Evolutionary conservation across 495 filamentous ascomycete genomes (phyloP).

Genomic region (Pseudomonodictys pantanalensis): DNA sequence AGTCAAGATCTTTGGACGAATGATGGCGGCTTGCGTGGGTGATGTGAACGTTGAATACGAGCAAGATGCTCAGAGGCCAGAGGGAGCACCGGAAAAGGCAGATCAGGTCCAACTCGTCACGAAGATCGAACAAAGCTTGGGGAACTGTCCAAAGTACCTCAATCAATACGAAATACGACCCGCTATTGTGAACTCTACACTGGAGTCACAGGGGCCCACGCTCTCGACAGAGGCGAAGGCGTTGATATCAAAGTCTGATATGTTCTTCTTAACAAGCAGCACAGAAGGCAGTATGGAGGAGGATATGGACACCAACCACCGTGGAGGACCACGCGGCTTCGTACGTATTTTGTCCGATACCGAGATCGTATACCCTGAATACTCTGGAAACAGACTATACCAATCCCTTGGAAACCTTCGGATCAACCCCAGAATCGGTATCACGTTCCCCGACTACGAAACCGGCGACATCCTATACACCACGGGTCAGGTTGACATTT

Average conservation of each 20-base stretch:
- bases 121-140: slow-evolving; percentile 63
- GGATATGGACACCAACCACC: slow-evolving; percentile 83
- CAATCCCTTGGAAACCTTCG: slow-evolving; percentile 75
- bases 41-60: slow-evolving; percentile 32
- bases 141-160: slow-evolving; percentile 81
- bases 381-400: slow-evolving; percentile 77
- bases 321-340: slow-evolving; percentile 74
- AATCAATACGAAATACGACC: slow-evolving; percentile 65
- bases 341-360: slow-evolving; percentile 61
- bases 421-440: slow-evolving; percentile 60
- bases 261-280: slow-evolving; percentile 72
- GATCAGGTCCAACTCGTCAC: slow-evolving; percentile 64
- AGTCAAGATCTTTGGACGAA: slow-evolving; percentile 65
- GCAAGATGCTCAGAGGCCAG: slow-evolving; percentile 32
- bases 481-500: slow-evolving; percentile 63
- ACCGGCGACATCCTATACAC: slow-evolving; percentile 67
- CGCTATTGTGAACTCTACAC: slow-evolving; percentile 50
- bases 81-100: slow-evolving; percentile 34
- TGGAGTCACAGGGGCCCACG: slow-evolving; percentile 48
- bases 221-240: slow-evolving; percentile 51
- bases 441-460: slow-evolving; percentile 68
- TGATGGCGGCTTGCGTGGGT: slow-evolving; percentile 56
- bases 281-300: slow-evolving; percentile 52
- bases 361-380: slow-evolving; percentile 71
- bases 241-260: slow-evolving; percentile 63